These are phyloP conservation scores for Melaleuca alternifolia DNA, from an alignment of 345 rosid genomes.

Conservation along the genomic window DNA sequence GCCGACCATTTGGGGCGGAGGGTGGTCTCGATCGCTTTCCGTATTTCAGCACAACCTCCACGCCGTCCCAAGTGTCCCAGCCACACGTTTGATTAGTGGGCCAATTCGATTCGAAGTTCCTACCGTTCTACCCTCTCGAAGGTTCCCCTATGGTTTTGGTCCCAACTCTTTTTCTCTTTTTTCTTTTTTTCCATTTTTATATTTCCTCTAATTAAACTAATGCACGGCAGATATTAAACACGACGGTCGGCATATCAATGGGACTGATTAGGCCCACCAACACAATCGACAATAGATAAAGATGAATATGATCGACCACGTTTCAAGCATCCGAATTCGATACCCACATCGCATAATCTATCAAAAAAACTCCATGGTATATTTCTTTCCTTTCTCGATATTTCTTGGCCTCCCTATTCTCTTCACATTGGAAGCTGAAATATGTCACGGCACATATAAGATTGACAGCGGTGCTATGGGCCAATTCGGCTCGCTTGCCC, in stretches of 20 bases:
- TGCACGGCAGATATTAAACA: neutral
- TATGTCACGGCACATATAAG: neutral
- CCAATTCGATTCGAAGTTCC: neutral
- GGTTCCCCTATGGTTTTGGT: neutral
- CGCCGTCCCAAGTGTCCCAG: conserved; percentile 8
- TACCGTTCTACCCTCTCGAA: neutral
- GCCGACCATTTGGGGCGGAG: neutral
- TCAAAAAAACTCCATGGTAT: neutral
- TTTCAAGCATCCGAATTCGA: neutral
- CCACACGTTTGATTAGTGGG: conserved; percentile 5
- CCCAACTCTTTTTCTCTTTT: neutral
- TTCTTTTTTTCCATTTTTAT: no score
- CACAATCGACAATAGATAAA: neutral
- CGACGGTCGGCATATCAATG: neutral
- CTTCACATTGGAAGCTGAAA: neutral
- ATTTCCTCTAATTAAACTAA: neutral
- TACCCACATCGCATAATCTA: neutral
- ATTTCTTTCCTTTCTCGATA: neutral
- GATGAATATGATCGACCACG: neutral
- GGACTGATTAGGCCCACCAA: neutral
- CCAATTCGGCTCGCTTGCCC: no score
- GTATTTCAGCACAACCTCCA: neutral
- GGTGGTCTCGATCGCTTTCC: neutral
- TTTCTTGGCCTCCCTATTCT: neutral
- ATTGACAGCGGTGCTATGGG: no score